Base-by-base conservation (phyloP, 192 early-diverging fungal species). In the Borealophlyctis nickersoniae region DNA sequence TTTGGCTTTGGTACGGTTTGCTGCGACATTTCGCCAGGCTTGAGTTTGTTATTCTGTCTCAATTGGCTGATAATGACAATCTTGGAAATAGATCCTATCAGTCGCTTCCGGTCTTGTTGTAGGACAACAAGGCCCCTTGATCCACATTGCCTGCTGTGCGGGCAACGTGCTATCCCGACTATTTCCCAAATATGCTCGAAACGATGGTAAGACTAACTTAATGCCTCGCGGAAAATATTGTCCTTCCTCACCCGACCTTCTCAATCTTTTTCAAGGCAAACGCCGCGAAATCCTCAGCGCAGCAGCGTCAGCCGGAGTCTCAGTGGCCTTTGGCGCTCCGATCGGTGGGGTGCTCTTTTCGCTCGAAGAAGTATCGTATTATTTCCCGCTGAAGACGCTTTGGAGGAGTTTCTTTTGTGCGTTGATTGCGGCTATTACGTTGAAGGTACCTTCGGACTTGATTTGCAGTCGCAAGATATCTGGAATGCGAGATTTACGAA, bases 401-500 rank as follows among this genome's bases (percentile, higher is more conserved):
- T 96, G 92, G 92, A 79, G 92, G 29, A 87, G 87, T 62, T 99
- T 99, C 76, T 93, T 99, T 75, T 94, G 92, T 71, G 95, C 95
- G 0, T 83, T 99, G 76, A 85, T 95, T 16, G 95, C 91, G 0
- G 96, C 94, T 3, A 86, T 92, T 24, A 91, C 91, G 13, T 71
- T 98, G 49, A 45, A 45, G 39, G 39, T 45, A 19, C n/a, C n/a
- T n/a, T n/a, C n/a, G n/a, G n/a, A n/a, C n/a, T n/a, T n/a, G n/a
- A n/a, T n/a, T n/a, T n/a, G n/a, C n/a, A n/a, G n/a, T n/a, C 39
- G 39, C 7, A 45, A 45, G 39, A n/a, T n/a, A n/a, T n/a, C n/a
- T n/a, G n/a, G n/a, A n/a, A n/a, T n/a, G n/a, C n/a, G n/a, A n/a
- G n/a, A n/a, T n/a, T n/a, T n/a, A n/a, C n/a, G n/a, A n/a, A n/a